Conservation (phyloP, 2,329 filamentous ascomycete species). For the Penicillium sp. region DNA sequence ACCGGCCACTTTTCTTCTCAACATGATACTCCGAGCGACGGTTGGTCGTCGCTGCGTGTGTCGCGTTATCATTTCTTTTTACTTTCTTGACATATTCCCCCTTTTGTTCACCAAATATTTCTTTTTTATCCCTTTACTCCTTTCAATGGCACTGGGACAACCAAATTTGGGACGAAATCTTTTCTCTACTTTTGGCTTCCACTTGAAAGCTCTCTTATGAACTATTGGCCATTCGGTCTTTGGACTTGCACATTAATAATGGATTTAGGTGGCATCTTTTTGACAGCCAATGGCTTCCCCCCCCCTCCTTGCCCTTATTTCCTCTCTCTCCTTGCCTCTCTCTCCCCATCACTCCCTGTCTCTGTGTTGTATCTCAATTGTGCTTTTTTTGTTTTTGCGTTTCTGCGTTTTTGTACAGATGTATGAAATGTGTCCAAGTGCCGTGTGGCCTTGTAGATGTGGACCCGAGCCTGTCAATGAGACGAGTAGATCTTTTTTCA, state of each 20-base stretch:
- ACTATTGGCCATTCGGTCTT: constrained; percentile 20
- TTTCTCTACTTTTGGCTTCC: constrained; percentile 15
- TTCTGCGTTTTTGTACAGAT: constrained; percentile 21
- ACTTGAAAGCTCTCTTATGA: constrained; percentile 15
- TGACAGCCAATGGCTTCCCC: constrained; percentile 15
- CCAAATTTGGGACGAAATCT: constrained; percentile 22
- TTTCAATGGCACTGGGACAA: constrained; percentile 24
- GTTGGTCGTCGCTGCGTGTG: constrained; percentile 14
- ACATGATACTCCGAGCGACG: constrained; percentile 24
- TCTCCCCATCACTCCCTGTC: constrained; percentile 1
- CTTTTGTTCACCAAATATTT: constrained; percentile 31
- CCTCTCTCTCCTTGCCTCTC: constrained; percentile 4
- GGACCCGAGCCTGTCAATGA: constrained; percentile 18
- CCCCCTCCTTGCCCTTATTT: constrained; percentile 15
- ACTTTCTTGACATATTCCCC: constrained; percentile 37
- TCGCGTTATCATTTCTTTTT: constrained; percentile 22
- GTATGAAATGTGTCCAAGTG: constrained; percentile 12
- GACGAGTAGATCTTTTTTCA: constrained; percentile 17
- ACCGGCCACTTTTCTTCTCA: constrained; percentile 23
- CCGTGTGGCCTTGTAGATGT: constrained; percentile 7
- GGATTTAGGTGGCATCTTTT: constrained; percentile 22
- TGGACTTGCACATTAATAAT: constrained; percentile 21
- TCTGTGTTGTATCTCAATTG: background rate
- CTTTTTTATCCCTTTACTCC: constrained; percentile 18
- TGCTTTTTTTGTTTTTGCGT: constrained; percentile 4